Evolutionary conservation across 2,329 filamentous ascomycete species (phyloP).

Genomic region (Metarhizium album): DNA sequence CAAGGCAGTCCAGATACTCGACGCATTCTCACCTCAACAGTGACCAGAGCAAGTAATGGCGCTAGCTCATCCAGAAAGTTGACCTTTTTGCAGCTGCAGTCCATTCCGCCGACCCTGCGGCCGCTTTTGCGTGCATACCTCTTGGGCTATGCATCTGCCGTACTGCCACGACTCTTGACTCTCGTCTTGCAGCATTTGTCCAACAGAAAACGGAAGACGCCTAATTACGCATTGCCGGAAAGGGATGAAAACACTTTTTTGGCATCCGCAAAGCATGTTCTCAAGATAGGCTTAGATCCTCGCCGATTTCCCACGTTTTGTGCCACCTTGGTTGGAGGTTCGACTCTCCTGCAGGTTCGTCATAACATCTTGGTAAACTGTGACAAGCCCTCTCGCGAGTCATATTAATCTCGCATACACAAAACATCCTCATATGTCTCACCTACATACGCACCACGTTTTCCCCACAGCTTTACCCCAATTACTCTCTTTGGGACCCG

Average conservation of each 20-base stretch:
- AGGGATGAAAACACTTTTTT: slow-evolving; percentile 21
- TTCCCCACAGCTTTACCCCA: not conserved
- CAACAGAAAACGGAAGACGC: slow-evolving; percentile 20
- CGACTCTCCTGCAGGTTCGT: slow-evolving; percentile 48
- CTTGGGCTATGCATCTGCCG: slow-evolving; percentile 48
- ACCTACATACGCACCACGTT: not conserved
- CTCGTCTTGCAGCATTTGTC: slow-evolving; percentile 40
- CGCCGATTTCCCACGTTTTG: slow-evolving; percentile 54
- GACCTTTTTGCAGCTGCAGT: slow-evolving; percentile 13
- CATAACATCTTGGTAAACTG: not conserved
- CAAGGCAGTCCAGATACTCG: not conserved
- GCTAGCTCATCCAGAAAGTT: not conserved
- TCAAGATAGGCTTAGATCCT: slow-evolving; percentile 40
- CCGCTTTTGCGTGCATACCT: slow-evolving; percentile 50
- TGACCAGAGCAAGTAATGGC: not conserved
- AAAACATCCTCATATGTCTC: not conserved
- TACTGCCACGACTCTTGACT: slow-evolving; percentile 44
- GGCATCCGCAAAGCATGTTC: slow-evolving; percentile 26
- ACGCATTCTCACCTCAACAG: not conserved
- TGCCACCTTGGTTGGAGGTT: slow-evolving; percentile 47
- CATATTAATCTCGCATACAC: not conserved
- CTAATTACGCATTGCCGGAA: slow-evolving; percentile 18
- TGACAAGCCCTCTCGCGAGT: not conserved
- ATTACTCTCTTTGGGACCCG: not conserved
- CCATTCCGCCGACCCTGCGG: slow-evolving; percentile 38